A percentile compares a stretch with the other conserved stretches of the same genome.
Evolutionary conservation across 139 green algal genomes (phyloP).

Genomic region (Tetraselmis striata): DNA sequence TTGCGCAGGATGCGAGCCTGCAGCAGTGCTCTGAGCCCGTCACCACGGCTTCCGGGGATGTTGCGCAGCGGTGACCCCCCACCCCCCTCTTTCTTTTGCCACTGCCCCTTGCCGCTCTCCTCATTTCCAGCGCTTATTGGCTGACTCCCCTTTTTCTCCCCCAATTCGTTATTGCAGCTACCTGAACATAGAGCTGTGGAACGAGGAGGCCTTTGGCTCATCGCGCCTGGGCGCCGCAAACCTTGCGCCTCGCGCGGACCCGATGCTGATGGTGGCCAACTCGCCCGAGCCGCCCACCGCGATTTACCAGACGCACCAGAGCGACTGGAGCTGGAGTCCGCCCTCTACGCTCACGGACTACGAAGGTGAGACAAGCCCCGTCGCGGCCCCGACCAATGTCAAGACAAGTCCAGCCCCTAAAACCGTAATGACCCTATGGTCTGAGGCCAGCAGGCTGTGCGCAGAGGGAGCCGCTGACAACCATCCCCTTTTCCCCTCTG

Average conservation of each 20-base stretch:
- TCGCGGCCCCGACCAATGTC: too few relatives aligned
- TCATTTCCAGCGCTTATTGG: neutral
- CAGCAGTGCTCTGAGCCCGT: neutral
- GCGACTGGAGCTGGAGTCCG: neutral
- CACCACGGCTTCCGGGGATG: neutral
- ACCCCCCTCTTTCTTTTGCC: neutral
- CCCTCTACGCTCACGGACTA: neutral
- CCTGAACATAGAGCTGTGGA: neutral
- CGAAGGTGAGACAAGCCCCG: neutral
- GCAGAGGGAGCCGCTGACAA: too few relatives aligned
- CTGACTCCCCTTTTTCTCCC: neutral
- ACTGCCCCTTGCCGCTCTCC: too few relatives aligned
- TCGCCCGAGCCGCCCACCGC: neutral
- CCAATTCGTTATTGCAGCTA: neutral
- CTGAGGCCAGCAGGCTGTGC: too few relatives aligned
- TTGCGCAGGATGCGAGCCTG: neutral
- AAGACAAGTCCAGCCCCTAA: too few relatives aligned
- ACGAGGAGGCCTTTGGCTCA: neutral
- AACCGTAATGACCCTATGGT: too few relatives aligned
- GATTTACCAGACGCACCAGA: neutral
- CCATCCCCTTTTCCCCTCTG: too few relatives aligned
- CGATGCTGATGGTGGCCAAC: neutral
- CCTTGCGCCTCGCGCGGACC: neutral
- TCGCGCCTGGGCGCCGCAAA: neutral
- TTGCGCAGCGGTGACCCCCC: neutral